A percentile compares a stretch with the other conserved stretches of the same genome.
phyloP scores from a whole-genome alignment of 73 alveolate genomes.

The Stentor roeselii region DNA sequence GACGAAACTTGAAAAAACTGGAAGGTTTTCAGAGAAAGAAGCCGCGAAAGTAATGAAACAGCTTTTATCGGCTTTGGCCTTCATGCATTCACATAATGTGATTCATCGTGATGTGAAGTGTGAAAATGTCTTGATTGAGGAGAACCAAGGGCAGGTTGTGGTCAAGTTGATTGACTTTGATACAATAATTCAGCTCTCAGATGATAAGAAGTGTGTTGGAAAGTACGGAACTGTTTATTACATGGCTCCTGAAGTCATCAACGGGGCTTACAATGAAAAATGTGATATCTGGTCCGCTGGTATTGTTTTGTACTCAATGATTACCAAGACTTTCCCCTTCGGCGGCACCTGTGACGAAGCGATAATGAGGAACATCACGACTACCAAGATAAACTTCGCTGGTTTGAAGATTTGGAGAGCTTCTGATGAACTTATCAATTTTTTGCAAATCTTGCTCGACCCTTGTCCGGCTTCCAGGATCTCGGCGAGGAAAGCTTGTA shows the following conservation, averaged over 20 bases:
- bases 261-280: not conserved
- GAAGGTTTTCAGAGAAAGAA: slow-evolving; percentile 31
- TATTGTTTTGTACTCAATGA: not conserved
- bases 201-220: not conserved
- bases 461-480: not conserved
- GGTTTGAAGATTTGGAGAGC: not conserved
- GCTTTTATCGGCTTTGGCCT: slow-evolving; percentile 26
- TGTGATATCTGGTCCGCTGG: slow-evolving; percentile 1
- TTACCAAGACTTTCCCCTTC: not conserved
- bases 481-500: not conserved
- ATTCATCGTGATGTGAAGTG: slow-evolving; percentile 34
- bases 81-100: slow-evolving; percentile 15
- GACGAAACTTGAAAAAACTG: slow-evolving; percentile 13
- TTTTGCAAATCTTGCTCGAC: not conserved
- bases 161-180: not conserved
- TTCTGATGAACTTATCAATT: not conserved
- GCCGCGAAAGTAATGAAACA: slow-evolving; percentile 34
- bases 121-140: slow-evolving; percentile 27
- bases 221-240: not conserved
- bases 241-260: not conserved
- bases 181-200: not conserved
- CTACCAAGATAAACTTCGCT: not conserved
- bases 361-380: not conserved
- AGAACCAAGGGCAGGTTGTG: not conserved
- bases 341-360: not conserved